phyloP scores from a whole-genome alignment of 2,329 filamentous ascomycete species.

The Byssoonygena ceratinophila region DNA sequence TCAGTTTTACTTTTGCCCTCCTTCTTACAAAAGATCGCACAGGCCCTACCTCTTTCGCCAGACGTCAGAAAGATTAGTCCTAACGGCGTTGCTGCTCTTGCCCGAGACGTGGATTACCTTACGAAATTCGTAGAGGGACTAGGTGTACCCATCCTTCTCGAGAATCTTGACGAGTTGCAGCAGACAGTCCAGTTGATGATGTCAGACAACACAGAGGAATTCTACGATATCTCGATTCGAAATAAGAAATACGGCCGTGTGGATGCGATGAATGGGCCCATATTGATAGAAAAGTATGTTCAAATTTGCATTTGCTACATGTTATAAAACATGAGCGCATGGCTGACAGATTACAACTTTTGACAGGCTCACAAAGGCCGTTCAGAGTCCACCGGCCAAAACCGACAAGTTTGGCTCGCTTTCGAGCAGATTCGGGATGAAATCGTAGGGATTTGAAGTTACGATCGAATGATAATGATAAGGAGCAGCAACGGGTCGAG shows the following conservation, averaged over 20 bases:
- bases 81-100: constrained; percentile 68
- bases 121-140: constrained; percentile 77
- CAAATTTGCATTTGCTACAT: neutral
- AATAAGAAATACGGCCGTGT: constrained; percentile 94
- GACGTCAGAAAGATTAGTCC: constrained; percentile 79
- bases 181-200: constrained; percentile 86
- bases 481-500: neutral
- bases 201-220: constrained; percentile 84
- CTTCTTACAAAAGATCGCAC: constrained; percentile 12
- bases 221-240: constrained; percentile 79
- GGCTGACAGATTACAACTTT: neutral
- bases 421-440: constrained; percentile 64
- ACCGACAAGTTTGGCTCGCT: constrained; percentile 58
- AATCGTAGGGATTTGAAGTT: constrained; percentile 21
- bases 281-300: constrained; percentile 78
- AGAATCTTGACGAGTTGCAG: constrained; percentile 83
- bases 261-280: constrained; percentile 77
- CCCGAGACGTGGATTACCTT: constrained; percentile 73
- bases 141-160: constrained; percentile 74
- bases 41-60: constrained; percentile 65
- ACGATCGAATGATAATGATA: neutral
- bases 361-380: constrained; percentile 52
- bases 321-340: neutral
- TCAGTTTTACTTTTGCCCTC: neutral
- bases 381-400: constrained; percentile 45